Evolutionary conservation across 306 rosid species (phyloP), one percentile per base, ranked within the genome.

Genomic region (Astragalus membranaceus): DNA sequence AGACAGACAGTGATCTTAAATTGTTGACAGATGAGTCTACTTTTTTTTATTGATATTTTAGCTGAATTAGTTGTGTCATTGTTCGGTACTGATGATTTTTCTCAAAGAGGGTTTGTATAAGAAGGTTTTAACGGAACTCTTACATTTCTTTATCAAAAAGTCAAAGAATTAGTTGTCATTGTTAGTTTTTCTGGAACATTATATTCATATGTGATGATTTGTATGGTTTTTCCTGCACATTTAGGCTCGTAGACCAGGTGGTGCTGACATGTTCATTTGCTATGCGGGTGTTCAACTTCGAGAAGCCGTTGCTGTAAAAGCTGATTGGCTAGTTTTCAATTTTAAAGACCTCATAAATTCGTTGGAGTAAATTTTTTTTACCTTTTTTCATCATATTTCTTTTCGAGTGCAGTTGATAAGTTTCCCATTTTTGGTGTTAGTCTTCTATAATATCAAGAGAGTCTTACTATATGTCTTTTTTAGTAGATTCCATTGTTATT

Each of bases 231-330:
- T 52, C 16, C 66, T 51, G 4, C 35, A 6, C 47, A n/a, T 65
- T 10, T 79, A 94, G 97, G 97, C 95, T 42, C 88, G 95, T 29
- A 76, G 77, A 78, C 95, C 96, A 0, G 97, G 92, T 49, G 99
- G 97, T 57, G 99, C 99, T 3, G 91, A 94, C 73, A 5, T 87
- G 84, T 94, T 88, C 84, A 67, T 94, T 14, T 94, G 97, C 82
- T 94, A 90, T 39, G 96, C 84, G 3, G 96, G 99, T 61, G 95
- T 94, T 74, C 91, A 88, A 77, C 88, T 79, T 53, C 92, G 99
- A 57, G 87, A 85, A 50, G 83, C 90, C 54, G 97, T 94, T 39
- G 97, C 97, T 4, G 84, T 77, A 14, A 87, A 91, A 73, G 96
- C 99, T 39, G 95, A 91, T 78, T 94, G 99, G 99, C 83, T 91